A percentile compares a stretch with the other conserved stretches of the same genome.
Conservation (phyloP, 768 basidiomycete genomes). For the Mycena belliarum region DNA sequence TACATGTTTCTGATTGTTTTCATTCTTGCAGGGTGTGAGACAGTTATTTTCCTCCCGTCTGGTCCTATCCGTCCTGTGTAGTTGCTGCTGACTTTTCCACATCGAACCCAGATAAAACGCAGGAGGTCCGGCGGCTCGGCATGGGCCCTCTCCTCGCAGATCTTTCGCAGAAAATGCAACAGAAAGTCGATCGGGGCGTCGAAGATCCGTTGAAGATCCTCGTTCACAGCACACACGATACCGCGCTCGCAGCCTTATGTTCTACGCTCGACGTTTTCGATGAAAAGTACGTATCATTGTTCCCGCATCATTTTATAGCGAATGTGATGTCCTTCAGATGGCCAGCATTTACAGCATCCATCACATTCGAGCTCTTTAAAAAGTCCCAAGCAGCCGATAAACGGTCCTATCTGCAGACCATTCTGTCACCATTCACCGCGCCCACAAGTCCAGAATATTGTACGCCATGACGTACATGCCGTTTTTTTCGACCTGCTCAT, state of each 20-base stretch:
- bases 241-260: constrained; percentile 63
- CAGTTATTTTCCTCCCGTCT: constrained; percentile 17
- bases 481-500: neutral
- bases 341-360: constrained; percentile 74
- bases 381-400: constrained; percentile 25
- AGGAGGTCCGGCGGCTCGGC: constrained; percentile 73
- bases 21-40: constrained; percentile 42
- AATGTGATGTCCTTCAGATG: constrained; percentile 42
- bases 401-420: constrained; percentile 34
- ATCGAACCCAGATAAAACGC: constrained; percentile 55
- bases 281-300: constrained; percentile 56
- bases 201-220: constrained; percentile 61
- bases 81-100: constrained; percentile 1
- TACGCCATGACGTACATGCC: constrained; percentile 27
- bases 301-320: neutral
- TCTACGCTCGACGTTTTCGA: constrained; percentile 74
- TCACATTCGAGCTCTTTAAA: constrained; percentile 76
- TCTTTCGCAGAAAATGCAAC: constrained; percentile 61
- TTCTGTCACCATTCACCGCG: constrained; percentile 41
- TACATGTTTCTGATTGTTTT: constrained; percentile 12
- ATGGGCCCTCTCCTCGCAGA: constrained; percentile 77
- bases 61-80: constrained; percentile 4
- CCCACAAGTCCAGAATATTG: constrained; percentile 42
- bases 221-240: constrained; percentile 74
- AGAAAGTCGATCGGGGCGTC: constrained; percentile 47